Evolutionary conservation across 768 basidiomycete genomes (phyloP).

Genomic region (Suillus cothurnatus): DNA sequence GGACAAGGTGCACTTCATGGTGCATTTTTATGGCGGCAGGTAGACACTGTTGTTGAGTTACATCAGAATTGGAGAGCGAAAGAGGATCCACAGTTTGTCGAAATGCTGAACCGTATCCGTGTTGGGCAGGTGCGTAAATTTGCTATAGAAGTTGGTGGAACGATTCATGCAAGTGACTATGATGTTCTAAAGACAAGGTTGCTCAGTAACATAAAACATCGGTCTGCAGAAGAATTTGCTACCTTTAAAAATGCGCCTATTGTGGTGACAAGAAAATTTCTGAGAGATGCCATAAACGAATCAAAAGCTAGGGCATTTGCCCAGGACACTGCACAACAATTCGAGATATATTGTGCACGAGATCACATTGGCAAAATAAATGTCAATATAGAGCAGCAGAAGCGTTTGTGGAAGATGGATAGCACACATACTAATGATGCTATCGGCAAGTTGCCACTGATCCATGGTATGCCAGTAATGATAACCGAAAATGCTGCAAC

Average conservation of each 20-base stretch:
- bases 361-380: neutral
- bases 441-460: neutral
- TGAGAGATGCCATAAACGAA: neutral
- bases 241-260: neutral
- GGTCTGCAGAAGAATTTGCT: accelerated
- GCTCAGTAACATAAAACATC: accelerated
- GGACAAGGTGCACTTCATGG: too few species aligned
- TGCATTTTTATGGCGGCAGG: too few species aligned
- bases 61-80: too few species aligned
- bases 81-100: slow-evolving; percentile 23
- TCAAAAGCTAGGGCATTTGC: neutral
- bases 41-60: too few species aligned
- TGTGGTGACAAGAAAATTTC: accelerated
- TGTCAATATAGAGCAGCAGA: neutral
- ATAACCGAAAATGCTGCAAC: neutral
- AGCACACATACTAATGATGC: neutral
- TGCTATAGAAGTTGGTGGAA: too few species aligned
- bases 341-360: neutral
- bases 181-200: neutral
- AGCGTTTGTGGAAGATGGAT: neutral
- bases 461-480: neutral
- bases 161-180: too few species aligned
- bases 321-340: accelerated
- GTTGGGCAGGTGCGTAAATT: too few species aligned
- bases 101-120: neutral